phyloP scores from a whole-genome alignment of 106 monocot species.

The Allium fistulosum region DNA sequence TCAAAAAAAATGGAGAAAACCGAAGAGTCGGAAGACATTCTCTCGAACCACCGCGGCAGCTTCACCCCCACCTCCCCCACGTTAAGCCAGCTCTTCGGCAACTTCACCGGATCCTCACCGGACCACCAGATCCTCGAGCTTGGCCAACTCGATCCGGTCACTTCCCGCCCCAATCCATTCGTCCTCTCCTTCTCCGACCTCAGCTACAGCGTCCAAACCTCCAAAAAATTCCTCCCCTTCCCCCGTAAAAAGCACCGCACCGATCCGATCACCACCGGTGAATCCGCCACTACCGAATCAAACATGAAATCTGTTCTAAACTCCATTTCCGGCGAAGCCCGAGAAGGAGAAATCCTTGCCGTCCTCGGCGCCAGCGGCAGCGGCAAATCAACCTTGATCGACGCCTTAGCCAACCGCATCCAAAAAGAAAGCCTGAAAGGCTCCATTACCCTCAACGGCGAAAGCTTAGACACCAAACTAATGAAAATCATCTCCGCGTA shows the following conservation, averaged over 20 bases:
- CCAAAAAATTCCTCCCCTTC: slow-evolving; percentile 11
- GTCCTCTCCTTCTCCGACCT: slow-evolving; percentile 64
- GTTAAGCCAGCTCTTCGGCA: slow-evolving; percentile 51
- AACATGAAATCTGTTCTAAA: slow-evolving; percentile 48
- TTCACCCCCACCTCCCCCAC: slow-evolving; percentile 10
- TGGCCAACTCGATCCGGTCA: not conserved
- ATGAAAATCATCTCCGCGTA: slow-evolving; percentile 35
- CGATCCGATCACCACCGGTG: not conserved
- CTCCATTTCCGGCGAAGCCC: slow-evolving; percentile 66
- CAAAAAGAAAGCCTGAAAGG: slow-evolving; percentile 52
- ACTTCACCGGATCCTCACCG: not conserved
- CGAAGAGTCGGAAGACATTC: slow-evolving; percentile 39
- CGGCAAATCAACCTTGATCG: slow-evolving; percentile 87
- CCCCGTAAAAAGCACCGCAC: not conserved
- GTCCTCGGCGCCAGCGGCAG: slow-evolving; percentile 83
- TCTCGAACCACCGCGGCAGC: slow-evolving; percentile 15
- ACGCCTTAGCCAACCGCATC: slow-evolving; percentile 76
- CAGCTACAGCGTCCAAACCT: slow-evolving; percentile 54
- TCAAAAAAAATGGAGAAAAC: slow-evolving; percentile 48
- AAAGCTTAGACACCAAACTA: slow-evolving; percentile 1
- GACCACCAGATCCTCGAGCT: slow-evolving; percentile 24
- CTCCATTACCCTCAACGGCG: slow-evolving; percentile 17
- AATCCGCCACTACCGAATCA: not conserved
- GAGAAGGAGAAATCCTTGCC: slow-evolving; percentile 80
- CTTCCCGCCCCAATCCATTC: slow-evolving; percentile 4